Evolutionary conservation across 768 basidiomycete species (phyloP), one percentile per base, ranked within the genome.

Genomic region (Boletus edulis): DNA sequence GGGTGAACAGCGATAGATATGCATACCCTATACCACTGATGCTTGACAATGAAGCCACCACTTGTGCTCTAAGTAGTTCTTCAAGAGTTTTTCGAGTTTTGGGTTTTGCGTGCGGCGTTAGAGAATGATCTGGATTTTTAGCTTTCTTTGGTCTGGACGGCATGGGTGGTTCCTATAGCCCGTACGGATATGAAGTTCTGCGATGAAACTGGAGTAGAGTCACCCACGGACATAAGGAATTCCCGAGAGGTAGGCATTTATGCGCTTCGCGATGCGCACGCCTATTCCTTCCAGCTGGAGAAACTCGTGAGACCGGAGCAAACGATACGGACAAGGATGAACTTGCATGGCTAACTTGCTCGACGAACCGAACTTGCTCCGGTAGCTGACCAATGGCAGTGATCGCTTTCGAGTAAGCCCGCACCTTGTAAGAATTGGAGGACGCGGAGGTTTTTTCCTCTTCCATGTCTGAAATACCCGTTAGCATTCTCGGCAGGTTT

Each of bases 1-100:
- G 17, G 17, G 39, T 15, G 13, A n/a, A 34, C 0, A 32, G 22
- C 14, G 46, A 38, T 42, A 42, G n/a, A 20, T 17, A 31, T 38
- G 54, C 70, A 47, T 62, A 83, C 82, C 84, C 83, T 57, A 85
- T 71, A 4, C 78, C 75, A 11, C 73, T 72, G 39, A 85, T 55
- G 5, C 62, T 64, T 52, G 70, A 66, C 47, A 84, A 62, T 18
- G 68, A 63, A 14, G 66, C 61, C 4, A 73, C 49, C 1, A 72
- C 60, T 51, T 70, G 61, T 59, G 61, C 60, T 52, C 57, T 69
- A 52, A 64, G 56, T 44, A 68, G 56, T 56, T 70, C 63, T 41
- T 68, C 55, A 7, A 69, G 58, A 31, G 58, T 68, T 49, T 55
- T 66, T 51, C 2, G 51, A 41, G 40, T n/a, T 34, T 54, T 59